Conservation (phyloP, 768 basidiomycete species). For the Lentinula detonsa region DNA sequence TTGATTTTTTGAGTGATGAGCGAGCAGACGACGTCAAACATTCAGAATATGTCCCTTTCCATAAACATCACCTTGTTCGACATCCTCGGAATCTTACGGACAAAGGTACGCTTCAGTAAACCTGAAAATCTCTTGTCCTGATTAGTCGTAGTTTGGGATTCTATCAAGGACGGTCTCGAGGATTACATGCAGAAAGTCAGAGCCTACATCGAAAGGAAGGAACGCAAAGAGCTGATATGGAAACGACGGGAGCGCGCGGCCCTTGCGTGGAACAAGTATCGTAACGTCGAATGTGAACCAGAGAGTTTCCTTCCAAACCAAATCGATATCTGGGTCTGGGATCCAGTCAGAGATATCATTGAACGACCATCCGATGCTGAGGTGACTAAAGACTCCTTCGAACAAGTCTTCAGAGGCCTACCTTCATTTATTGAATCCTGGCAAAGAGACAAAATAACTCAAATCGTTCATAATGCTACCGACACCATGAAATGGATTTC, state of each 20-base stretch:
- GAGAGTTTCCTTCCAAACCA: slow-evolving; percentile 5
- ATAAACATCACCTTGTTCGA: slow-evolving; percentile 9
- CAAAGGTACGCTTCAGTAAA: slow-evolving; percentile 1
- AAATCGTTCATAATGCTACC: not conserved
- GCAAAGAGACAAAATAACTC: not conserved
- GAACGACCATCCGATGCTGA: slow-evolving; percentile 8
- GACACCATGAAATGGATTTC: not conserved
- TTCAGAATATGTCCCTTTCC: not conserved
- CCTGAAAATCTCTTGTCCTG: not conserved
- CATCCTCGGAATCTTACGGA: slow-evolving; percentile 9
- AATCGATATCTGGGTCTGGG: slow-evolving; percentile 5
- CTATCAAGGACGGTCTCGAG: not conserved
- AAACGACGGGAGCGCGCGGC: slow-evolving; percentile 14
- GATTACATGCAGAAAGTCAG: not conserved
- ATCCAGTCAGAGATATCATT: slow-evolving; percentile 11
- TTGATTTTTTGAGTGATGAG: not conserved
- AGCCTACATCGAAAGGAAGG: slow-evolving; percentile 10
- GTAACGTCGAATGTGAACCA: slow-evolving; percentile 10
- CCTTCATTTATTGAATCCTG: slow-evolving; percentile 2
- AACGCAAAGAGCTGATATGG: slow-evolving; percentile 13
- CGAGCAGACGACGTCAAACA: not conserved
- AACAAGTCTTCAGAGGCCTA: slow-evolving; percentile 7
- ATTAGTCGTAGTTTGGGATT: not conserved
- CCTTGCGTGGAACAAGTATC: slow-evolving; percentile 17
- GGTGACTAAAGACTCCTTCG: slow-evolving; percentile 5